Conservation (phyloP, 2,329 filamentous ascomycete genomes). For the Colletotrichum abscissum region DNA sequence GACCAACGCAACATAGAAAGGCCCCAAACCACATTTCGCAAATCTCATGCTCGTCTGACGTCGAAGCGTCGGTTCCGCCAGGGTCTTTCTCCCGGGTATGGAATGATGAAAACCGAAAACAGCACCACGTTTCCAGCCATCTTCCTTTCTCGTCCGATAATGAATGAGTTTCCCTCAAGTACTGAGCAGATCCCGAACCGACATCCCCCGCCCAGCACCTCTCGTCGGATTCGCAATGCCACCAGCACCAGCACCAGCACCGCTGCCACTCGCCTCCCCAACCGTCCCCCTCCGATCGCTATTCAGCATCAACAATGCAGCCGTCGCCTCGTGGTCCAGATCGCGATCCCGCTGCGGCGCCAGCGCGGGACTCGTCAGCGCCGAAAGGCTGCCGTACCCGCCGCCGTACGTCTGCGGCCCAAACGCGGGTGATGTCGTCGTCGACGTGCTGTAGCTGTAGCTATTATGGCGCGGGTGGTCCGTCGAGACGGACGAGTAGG, state of each 20-base stretch:
- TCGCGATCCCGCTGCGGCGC: constrained; percentile 64
- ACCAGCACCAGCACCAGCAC: constrained; percentile 56
- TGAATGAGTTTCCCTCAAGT: constrained; percentile 47
- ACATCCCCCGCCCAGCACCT: constrained; percentile 58
- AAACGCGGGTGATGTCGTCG: constrained; percentile 67
- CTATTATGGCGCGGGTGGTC: constrained; percentile 61
- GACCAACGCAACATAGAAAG: neutral
- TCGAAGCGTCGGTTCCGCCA: neutral
- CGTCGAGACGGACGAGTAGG: constrained; percentile 62
- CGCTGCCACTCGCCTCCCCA: constrained; percentile 47
- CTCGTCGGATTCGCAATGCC: constrained; percentile 37
- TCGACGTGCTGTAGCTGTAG: constrained; percentile 60
- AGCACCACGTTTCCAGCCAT: neutral
- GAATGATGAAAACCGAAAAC: neutral
- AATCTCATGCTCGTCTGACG: neutral
- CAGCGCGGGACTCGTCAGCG: constrained; percentile 69
- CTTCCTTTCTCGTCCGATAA: neutral
- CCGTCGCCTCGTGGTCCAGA: constrained; percentile 82
- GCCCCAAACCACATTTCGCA: neutral
- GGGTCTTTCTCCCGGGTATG: neutral
- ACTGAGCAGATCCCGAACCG: constrained; percentile 65
- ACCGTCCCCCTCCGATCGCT: constrained; percentile 72
- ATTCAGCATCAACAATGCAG: constrained; percentile 89
- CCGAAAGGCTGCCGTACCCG: constrained; percentile 55
- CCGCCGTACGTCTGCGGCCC: constrained; percentile 58